Conservation (phyloP, 164 flowering plant species). For the Dillenia suffruticosa region DNA sequence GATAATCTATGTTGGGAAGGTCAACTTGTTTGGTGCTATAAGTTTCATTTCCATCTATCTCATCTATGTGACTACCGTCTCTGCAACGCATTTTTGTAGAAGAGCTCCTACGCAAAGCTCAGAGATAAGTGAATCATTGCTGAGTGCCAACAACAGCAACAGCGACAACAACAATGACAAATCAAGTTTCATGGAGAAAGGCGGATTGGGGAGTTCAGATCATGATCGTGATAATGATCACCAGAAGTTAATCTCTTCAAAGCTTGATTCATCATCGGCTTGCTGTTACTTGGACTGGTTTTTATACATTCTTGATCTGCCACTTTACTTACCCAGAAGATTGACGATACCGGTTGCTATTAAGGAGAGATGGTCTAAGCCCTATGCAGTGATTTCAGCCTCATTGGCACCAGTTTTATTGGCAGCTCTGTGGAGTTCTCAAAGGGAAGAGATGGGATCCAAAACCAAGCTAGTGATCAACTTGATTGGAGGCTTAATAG, state of each 20-base stretch:
- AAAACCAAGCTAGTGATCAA: slow-evolving; percentile 11
- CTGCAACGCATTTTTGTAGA: slow-evolving; percentile 18
- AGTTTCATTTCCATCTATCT: slow-evolving; percentile 37
- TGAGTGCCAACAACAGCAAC: too few relatives aligned
- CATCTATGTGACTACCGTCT: slow-evolving; percentile 35
- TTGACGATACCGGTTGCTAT: slow-evolving; percentile 46
- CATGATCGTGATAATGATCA: not conserved
- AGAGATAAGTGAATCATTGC: slow-evolving; percentile 5
- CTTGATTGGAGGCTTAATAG: slow-evolving; percentile 21
- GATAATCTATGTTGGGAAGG: slow-evolving; percentile 32
- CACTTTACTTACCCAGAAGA: slow-evolving; percentile 49
- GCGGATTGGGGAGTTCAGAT: not conserved
- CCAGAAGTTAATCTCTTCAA: slow-evolving; percentile 2
- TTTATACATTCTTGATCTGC: slow-evolving; percentile 31
- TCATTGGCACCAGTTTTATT: slow-evolving; percentile 41
- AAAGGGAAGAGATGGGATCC: slow-evolving; percentile 15
- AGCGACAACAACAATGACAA: too few relatives aligned
- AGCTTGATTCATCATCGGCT: slow-evolving; percentile 7
- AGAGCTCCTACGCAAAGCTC: not conserved
- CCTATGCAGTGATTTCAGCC: slow-evolving; percentile 36
- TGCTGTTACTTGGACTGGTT: slow-evolving; percentile 13
- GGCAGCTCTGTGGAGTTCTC: slow-evolving; percentile 28
- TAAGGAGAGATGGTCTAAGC: slow-evolving; percentile 52
- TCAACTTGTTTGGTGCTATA: slow-evolving; percentile 37
- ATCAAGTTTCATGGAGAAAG: too few relatives aligned